Evolutionary conservation across 2,329 filamentous ascomycete genomes (phyloP).

Genomic region (Epicoccum sorghinum): DNA sequence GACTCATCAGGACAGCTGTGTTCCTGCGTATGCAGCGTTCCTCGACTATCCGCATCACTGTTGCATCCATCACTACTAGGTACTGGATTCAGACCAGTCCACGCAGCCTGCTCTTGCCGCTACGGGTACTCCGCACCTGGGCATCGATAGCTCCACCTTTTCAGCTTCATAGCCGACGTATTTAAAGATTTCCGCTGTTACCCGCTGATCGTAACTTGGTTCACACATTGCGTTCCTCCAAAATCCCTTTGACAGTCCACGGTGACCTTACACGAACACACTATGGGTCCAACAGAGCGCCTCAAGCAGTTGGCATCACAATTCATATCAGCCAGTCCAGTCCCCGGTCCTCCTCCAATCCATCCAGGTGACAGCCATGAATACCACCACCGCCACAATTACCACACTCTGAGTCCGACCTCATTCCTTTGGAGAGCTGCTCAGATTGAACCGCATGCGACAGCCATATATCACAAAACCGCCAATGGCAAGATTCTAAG

Average conservation of each 20-base stretch:
- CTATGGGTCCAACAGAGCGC: constrained; percentile 31
- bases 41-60: neutral
- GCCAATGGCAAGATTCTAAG: constrained; percentile 75
- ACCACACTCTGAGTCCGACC: constrained; percentile 84
- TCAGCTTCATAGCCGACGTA: constrained; percentile 2
- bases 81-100: constrained; percentile 2
- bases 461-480: constrained; percentile 85
- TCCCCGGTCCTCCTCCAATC: constrained; percentile 45
- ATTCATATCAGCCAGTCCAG: constrained; percentile 40
- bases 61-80: neutral
- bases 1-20: neutral
- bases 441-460: constrained; percentile 79
- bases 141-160: constrained; percentile 15
- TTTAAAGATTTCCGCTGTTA: constrained; percentile 13
- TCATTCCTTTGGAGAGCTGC: constrained; percentile 86
- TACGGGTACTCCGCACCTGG: constrained; percentile 24
- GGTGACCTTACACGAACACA: neutral
- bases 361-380: constrained; percentile 44
- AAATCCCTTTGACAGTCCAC: neutral
- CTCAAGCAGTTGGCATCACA: constrained; percentile 48
- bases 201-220: neutral
- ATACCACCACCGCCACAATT: constrained; percentile 60
- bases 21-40: neutral
- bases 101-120: constrained; percentile 3
- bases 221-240: neutral